Conservation (phyloP, 2,329 filamentous ascomycete genomes). For the Parascedosporium putredinis region DNA sequence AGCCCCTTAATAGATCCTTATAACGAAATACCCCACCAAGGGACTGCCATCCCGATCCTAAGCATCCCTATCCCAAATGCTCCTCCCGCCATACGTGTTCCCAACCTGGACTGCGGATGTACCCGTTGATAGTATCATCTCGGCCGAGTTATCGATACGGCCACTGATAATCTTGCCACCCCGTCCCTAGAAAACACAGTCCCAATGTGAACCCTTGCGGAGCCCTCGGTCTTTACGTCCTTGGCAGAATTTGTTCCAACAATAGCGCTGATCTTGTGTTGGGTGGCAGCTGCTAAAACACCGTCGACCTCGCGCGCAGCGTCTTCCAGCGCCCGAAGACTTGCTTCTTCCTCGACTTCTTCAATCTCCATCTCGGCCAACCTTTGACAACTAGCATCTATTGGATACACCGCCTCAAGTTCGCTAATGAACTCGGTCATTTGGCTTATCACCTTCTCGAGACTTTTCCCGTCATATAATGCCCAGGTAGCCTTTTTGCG, state of each 20-base stretch:
- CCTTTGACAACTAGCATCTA: not conserved
- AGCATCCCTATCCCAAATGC: not conserved
- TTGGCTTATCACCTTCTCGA: conserved; percentile 15
- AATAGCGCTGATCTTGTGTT: not conserved
- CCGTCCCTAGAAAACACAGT: not conserved
- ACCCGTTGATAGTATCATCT: not conserved
- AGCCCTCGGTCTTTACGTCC: not conserved
- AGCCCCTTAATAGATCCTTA: too few relatives aligned
- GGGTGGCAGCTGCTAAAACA: not conserved
- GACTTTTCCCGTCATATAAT: conserved; percentile 15
- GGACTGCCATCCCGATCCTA: too few relatives aligned
- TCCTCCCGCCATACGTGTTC: not conserved
- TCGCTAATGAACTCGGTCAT: conserved; percentile 8
- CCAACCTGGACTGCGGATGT: not conserved
- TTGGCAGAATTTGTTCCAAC: not conserved
- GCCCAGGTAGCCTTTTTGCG: conserved; percentile 15
- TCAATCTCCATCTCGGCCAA: not conserved
- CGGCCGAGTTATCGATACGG: not conserved
- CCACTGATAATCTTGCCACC: not conserved
- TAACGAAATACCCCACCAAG: too few relatives aligned
- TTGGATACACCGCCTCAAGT: not conserved
- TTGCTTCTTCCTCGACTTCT: not conserved
- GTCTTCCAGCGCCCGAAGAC: not conserved
- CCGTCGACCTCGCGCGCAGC: not conserved
- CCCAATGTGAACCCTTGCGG: not conserved